Base-by-base conservation (phyloP, 345 rosid species). In the Leavenworthia alabamica region DNA sequence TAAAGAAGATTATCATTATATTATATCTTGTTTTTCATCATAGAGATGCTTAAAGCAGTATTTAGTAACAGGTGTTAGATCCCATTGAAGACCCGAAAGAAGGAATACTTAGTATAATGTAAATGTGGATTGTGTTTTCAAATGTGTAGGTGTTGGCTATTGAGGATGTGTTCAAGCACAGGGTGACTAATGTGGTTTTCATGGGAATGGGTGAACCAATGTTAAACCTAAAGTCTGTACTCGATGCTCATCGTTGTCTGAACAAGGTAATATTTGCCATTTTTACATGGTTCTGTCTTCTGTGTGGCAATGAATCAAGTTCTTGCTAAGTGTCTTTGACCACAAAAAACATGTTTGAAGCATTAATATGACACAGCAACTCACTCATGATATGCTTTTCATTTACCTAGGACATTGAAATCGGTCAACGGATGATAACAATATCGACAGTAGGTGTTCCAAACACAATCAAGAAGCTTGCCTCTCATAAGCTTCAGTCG, bases 151-250 rank as follows among this genome's bases (percentile, higher is more conserved):
- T 94, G 42, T 73, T 90, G 75, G 99, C 95, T 15, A 78, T 90
- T 14, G 99, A 88, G 83, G 90, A 94, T 22, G 76, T 81, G 39
- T 90, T 94, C 74, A 81, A 90, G 79, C 90, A 82, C 58, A 83
- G 97, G 44, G 99, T 90, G 77, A 84, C 90, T 45, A 94, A 94
- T 77, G 96, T 90, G 14, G 99, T 90, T 24, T 94, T 94, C 66
- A 90, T 90, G 96, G 99, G 99, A 42, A 90, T 86, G 96, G 99
- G 97, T 22, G 99, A 94, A 66, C 99, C 97, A 16, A 90, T 94
- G 97, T 75, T 93, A 77, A 93, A 93, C 68, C 75, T 93, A 46
- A 93, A 89, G 70, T 71, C 96, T 3, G 99, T 90, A 55, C 85
- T 94, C 64, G 96, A 88, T 40, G 95, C 97, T 22, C 97, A 94